Base-by-base conservation (phyloP, 2,329 filamentous ascomycete species). In the Aspergillus pseudoglaucus region DNA sequence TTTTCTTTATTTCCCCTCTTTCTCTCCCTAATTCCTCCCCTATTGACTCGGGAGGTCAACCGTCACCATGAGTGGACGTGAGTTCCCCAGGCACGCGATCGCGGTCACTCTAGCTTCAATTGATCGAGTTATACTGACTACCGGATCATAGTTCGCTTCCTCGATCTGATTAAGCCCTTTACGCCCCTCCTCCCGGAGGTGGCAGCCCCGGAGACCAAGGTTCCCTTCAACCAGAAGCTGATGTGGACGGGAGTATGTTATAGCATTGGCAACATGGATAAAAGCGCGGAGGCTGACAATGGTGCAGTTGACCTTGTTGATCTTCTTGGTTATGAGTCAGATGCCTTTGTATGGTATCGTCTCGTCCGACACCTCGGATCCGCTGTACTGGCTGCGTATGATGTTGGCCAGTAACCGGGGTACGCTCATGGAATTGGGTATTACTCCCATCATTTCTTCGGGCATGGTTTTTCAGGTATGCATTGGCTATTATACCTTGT, bases 261-360 rank as follows among this genome's bases (percentile, higher is more conserved):
- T 49, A 48, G 53, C 41, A 35, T 48, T 42, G 39, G 49, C 45
- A 44, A 46, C 22, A 42, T 20, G 25, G 27, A 45, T 41, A 47
- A 49, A 44, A 46, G 41, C 51, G 32, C 41, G 44, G 45, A 47
- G 52, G 42, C 58, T 48, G 44, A 53, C 57, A 38, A 54, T 53
- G 41, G 45, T 55, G 47, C 53, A 78, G 75, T 83, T 91, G 71
- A 97, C 93, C 58, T 83, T 98, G 63, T 79, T 98, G 72, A 94
- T 97, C 77, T 98, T 98, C 83, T 78, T 98, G 81, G 90, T 98
- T 75, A 98, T 98, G 93, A 96, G 90, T 78, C 93, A 96, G 78
- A 97, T 98, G 93, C 90, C 93, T 57, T 78, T 93, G 54, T 98
- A 98, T 77, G 93, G 93, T 75, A 98, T 98, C 74, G 94, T 98